These are phyloP conservation scores for Microascus cirrosus DNA, from an alignment of 2,329 filamentous ascomycete species.

Conservation along the genomic window DNA sequence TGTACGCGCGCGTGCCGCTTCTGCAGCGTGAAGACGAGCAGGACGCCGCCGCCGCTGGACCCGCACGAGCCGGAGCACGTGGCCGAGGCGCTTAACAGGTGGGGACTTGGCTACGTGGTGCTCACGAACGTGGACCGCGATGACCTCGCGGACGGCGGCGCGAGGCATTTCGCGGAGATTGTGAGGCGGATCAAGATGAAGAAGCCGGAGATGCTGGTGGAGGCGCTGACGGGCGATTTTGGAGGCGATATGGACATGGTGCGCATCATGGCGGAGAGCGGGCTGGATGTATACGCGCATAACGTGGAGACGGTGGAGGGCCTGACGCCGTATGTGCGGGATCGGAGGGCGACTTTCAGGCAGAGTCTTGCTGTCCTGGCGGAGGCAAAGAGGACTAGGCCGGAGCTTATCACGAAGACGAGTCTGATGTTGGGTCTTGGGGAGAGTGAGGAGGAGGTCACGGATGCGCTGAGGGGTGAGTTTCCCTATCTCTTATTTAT, in stretches of 20 bases:
- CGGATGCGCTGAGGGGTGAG: constrained; percentile 61
- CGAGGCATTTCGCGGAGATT: constrained; percentile 83
- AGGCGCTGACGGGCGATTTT: constrained; percentile 83
- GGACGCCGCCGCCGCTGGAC: constrained; percentile 67
- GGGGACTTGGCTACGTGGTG: constrained; percentile 94
- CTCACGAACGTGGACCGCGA: constrained; percentile 90
- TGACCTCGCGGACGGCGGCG: constrained; percentile 80
- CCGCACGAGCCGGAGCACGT: constrained; percentile 96
- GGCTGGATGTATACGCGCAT: constrained; percentile 92
- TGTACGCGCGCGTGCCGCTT: constrained; percentile 95
- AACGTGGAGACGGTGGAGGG: constrained; percentile 93
- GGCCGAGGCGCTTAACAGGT: constrained; percentile 80
- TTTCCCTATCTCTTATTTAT: background rate
- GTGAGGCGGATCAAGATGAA: constrained; percentile 88
- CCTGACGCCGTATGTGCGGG: constrained; percentile 79
- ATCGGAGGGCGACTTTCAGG: constrained; percentile 79
- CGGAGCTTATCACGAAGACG: constrained; percentile 87
- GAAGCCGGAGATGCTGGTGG: constrained; percentile 65
- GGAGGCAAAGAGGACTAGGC: constrained; percentile 66
- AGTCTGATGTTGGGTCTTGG: constrained; percentile 94
- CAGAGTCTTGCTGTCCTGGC: constrained; percentile 73
- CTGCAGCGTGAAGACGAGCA: constrained; percentile 88
- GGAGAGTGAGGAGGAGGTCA: constrained; percentile 80
- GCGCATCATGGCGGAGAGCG: constrained; percentile 69
- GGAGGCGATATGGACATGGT: constrained; percentile 81